Evolutionary conservation across 1,284 basidiomycete genomes (phyloP), one percentile per base, ranked within the genome.

Genomic region (Leccinum griseonigrum): DNA sequence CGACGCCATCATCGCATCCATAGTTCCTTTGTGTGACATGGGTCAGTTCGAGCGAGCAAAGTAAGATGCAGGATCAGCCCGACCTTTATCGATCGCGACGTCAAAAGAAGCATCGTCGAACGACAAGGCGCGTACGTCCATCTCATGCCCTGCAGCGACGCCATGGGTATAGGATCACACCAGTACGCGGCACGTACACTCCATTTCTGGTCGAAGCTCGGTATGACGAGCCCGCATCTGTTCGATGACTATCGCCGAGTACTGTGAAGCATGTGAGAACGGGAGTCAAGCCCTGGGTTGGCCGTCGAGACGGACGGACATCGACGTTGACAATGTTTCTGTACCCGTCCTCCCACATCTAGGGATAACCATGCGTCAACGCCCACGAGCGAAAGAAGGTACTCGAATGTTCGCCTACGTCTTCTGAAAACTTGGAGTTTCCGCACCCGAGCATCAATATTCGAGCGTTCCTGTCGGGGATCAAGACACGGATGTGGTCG

Each of bases 261-360:
- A 96, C 92, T 94, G 64, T 31, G 43, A 36, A 53, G 43, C 18
- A 18, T 2, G 32, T 40, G 63, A 55, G 67, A 57, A 64, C 48
- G 4, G 22, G 28, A 18, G n/a, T 11, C 34, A 11, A 14, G 10
- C 22, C 7, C 11, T n/a, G 18, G 11, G 50, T 9, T 4, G 22
- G 28, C 43, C 22, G 38, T 26, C 18, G 22, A 57, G 50, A 40
- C 1, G 43, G 51, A 63, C 85, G 65, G 61, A 94, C 93, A 71
- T 97, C 95, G 26, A 89, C 78, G 70, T 96, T 97, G 66, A 91
- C 85, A 62, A 97, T 91, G 66, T 91, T 87, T 63, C 79, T 85
- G 74, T 92, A 97, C 0, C 93, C 94, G 67, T 93, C 91, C 66
- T 94, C 91, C 78, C 93, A 97, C 91, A 97, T 93, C 91, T 94